Evolutionary conservation across 768 basidiomycete species (phyloP).

Genomic region (Scleroderma bovista): DNA sequence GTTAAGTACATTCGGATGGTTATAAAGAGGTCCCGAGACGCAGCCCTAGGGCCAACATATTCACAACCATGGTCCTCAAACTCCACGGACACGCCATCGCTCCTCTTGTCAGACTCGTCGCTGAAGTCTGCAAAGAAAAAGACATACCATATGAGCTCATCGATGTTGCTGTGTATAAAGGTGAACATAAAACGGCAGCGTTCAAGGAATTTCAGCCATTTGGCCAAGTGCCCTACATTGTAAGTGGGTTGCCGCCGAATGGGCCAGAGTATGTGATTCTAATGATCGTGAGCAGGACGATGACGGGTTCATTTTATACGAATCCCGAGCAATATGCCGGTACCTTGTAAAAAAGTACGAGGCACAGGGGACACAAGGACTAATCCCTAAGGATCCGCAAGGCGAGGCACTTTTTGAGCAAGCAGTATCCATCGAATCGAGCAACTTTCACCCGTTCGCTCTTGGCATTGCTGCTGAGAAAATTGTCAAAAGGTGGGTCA

Average conservation of each 20-base stretch:
- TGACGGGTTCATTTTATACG: constrained; percentile 37
- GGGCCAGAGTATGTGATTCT: not conserved
- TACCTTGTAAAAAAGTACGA: constrained; percentile 27
- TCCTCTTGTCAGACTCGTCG: constrained; percentile 12
- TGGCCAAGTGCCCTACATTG: constrained; percentile 30
- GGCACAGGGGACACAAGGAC: constrained; percentile 14
- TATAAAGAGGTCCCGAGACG: not conserved
- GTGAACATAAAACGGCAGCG: constrained; percentile 15
- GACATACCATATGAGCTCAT: constrained; percentile 16
- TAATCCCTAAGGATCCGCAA: constrained; percentile 13
- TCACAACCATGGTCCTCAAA: constrained; percentile 12
- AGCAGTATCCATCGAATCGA: constrained; percentile 15
- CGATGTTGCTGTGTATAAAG: constrained; percentile 11
- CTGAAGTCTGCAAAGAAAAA: constrained; percentile 10
- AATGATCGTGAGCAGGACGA: constrained; percentile 34
- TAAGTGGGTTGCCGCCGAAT: not conserved
- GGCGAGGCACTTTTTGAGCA: constrained; percentile 18
- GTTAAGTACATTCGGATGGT: not conserved
- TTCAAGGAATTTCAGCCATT: constrained; percentile 28
- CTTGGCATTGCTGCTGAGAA: constrained; percentile 39
- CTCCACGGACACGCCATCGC: constrained; percentile 9
- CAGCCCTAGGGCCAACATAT: not conserved
- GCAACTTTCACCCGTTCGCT: constrained; percentile 48
- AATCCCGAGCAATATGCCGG: constrained; percentile 24
- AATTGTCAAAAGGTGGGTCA: constrained; percentile 43